Base-by-base conservation (phyloP, 2,329 filamentous ascomycete species). In the Zymoseptoria ardabiliae region DNA sequence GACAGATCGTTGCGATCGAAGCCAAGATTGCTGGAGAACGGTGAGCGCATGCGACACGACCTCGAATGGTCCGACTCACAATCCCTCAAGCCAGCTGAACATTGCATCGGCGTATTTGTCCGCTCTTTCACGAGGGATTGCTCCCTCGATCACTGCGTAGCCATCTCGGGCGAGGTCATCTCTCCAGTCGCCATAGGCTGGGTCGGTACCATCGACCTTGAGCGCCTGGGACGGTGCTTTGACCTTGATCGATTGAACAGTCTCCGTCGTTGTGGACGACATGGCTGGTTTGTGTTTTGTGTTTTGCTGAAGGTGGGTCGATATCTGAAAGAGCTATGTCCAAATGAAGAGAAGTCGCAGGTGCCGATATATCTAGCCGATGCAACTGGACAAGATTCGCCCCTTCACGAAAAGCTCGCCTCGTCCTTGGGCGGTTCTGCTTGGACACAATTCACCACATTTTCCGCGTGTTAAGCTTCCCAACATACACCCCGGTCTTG, bases 71-170 rank as follows among this genome's bases (percentile, higher is more conserved):
- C 76, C 35, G 28, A 65, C 61, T 57, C 56, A 65, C 73, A 74
- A 74, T 57, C 68, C 68, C 53, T 75, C 72, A 3, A 75, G 64
- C 70, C 70, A 66, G 20, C 59, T 55, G 54, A 63, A 66, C 65
- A 69, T 69, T 7, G 59, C 59, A 48, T 67, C 60, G 4, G 69
- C 70, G 63, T 77, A 77, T 8, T 65, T 61, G 8, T 71, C 61
- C 1, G 77, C 78, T 28, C 71, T 70, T 20, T 77, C 77, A 1
- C 62, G 66, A 0, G 77, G 75, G 50, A 81, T 74, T 0, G 76
- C 77, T 1, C 74, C 74, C 58, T 80, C 80, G 57, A 81, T 69
- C n/a, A 81, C 72, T 0, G 74, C 75, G 61, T 70, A 80, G 3
- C 78, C 78, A 57, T 81, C 70, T 13, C 72, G 66, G 2, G 62